Conservation (phyloP, 495 filamentous ascomycete genomes). For the Podospora bellae-mahoneyi region DNA sequence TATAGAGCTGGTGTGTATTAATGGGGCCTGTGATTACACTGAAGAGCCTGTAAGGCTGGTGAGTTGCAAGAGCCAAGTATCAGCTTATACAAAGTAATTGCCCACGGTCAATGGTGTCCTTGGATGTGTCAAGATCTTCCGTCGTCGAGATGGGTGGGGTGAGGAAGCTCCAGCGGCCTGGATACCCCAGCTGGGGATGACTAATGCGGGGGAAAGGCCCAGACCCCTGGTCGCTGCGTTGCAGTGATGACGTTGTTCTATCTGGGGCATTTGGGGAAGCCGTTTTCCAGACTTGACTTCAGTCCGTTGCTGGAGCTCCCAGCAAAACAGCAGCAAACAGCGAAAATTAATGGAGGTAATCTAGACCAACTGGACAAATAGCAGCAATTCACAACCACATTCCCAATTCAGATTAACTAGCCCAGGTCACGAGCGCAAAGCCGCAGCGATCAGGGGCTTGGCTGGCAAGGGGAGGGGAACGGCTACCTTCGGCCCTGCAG, state of each 20-base stretch:
- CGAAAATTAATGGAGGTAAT: neutral
- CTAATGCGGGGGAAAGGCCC: slow-evolving; percentile 21
- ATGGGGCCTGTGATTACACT: neutral
- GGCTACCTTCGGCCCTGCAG: slow-evolving; percentile 6
- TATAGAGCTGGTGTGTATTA: too few species aligned
- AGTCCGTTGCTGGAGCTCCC: neutral
- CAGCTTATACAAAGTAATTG: neutral
- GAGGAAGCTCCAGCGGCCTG: neutral
- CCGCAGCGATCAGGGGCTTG: neutral
- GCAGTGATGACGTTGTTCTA: slow-evolving; percentile 20
- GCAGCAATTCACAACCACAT: neutral
- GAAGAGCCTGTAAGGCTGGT: neutral
- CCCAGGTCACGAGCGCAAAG: slow-evolving; percentile 3
- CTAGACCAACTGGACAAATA: neutral
- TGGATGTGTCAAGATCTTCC: neutral
- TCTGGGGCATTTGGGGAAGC: neutral
- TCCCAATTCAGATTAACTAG: neutral
- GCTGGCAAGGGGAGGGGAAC: slow-evolving; percentile 2
- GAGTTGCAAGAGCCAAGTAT: neutral
- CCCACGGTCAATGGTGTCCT: neutral
- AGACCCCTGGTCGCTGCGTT: neutral
- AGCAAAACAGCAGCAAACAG: neutral
- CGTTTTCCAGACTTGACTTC: neutral
- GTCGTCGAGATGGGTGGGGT: neutral
- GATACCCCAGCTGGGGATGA: slow-evolving; percentile 11